Evolutionary conservation across 495 filamentous ascomycete species (phyloP), one percentile per base, ranked within the genome.

Genomic region (Penicillium psychrofluorescens): DNA sequence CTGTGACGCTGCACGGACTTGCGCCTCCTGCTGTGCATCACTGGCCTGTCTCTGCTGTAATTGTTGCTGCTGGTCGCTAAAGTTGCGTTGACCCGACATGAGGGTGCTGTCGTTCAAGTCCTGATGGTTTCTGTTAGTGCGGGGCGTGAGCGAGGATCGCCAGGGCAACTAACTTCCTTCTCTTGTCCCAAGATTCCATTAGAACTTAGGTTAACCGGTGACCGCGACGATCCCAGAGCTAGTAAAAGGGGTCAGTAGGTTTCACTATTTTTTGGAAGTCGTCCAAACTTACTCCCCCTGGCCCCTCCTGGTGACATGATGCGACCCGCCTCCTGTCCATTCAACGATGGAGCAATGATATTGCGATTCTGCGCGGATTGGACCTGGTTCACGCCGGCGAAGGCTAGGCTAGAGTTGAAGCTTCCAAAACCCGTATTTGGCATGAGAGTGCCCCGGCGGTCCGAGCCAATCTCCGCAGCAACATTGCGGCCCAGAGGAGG

Each of bases 401-500:
- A 79, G 27, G 55, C 60, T 54, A 71, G 61, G 35, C 70, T 65
- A 53, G 65, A 66, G 16, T 63, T 60, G 49, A 74, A 79, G 43
- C 66, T 67, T 27, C 80, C 80, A 58, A 88, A 86, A 1, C 74
- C 79, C 30, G 84, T 67, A 55, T 70, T 75, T 48, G 83, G 83
- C 65, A 84, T 79, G 59, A 88, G 53, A 50, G 68, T 78, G 4
- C 68, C 74, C 41, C 73, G 69, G 32, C 80, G 77, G 48, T 88
- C 85, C 48, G 84, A 83, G 27, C 76, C 79, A 45, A 85, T 71
- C 11, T 92, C 88, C 27, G 82, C 81, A 43, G 81, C 77, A 27
- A 74, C 72, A 44, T 79, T 82, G 44, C 86, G 79, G 39, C 86
- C 84, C 41, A 92, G 66, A 9, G 90, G 84, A 35, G 90, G 90